Conservation (phyloP, 148 eudicot species). For the Cornus florida region DNA sequence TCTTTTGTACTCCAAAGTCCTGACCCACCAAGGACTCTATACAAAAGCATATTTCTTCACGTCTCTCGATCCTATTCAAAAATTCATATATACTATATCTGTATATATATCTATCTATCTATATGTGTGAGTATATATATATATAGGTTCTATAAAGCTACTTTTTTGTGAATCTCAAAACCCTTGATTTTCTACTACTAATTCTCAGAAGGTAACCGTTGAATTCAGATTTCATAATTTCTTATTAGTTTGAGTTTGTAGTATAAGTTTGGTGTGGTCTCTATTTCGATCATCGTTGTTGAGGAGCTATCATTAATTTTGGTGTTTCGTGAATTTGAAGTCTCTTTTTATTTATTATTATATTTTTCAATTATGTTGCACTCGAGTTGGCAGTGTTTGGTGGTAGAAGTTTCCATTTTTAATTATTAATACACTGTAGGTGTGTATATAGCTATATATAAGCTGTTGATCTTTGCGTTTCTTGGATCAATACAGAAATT, state of each 20-base stretch:
- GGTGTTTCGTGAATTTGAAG: slow-evolving; percentile 32
- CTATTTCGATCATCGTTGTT: neutral
- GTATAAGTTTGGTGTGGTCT: neutral
- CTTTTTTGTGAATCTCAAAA: neutral
- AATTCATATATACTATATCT: neutral
- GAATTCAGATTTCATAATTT: neutral
- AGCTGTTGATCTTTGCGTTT: slow-evolving; percentile 15
- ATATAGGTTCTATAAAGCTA: too few relatives aligned
- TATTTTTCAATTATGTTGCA: slow-evolving; percentile 11
- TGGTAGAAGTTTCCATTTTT: slow-evolving; percentile 1
- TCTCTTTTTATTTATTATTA: slow-evolving; percentile 7
- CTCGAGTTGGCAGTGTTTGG: slow-evolving; percentile 20
- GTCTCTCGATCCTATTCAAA: neutral
- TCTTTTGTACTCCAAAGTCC: neutral
- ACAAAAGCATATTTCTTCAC: too few relatives aligned
- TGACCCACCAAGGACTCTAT: neutral
- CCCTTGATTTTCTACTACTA: neutral
- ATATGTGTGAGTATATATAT: too few relatives aligned
- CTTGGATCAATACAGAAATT: neutral
- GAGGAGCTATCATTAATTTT: neutral
- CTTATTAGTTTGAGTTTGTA: neutral
- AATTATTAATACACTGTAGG: neutral
- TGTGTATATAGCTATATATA: slow-evolving; percentile 11
- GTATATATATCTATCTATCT: neutral
- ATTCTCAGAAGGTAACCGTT: neutral